Conservation (phyloP, 2,329 filamentous ascomycete species). For the Hymenoscyphus salicellus region DNA sequence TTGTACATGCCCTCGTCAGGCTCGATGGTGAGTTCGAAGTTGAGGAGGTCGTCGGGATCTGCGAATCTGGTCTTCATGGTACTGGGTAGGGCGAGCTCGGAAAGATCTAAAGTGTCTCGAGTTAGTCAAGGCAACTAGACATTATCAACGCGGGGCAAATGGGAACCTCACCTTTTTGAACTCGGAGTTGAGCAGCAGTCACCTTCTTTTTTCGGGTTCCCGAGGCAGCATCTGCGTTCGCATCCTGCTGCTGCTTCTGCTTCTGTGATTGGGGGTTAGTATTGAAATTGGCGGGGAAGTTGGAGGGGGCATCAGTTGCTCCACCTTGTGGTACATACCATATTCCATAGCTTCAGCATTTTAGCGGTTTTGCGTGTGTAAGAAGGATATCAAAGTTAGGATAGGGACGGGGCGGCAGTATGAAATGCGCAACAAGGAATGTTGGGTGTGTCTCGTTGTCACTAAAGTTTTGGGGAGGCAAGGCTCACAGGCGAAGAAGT, state of each 20-base stretch:
- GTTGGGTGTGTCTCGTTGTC: not conserved
- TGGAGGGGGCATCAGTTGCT: not conserved
- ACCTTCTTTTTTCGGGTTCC: slow-evolving; percentile 97
- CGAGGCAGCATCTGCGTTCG: slow-evolving; percentile 70
- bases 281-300: slow-evolving; percentile 9
- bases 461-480: not conserved
- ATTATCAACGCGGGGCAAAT: not conserved
- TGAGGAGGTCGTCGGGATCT: slow-evolving; percentile 80
- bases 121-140: not conserved
- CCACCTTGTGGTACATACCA: slow-evolving; percentile 59
- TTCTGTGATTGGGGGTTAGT: slow-evolving; percentile 54
- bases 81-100: slow-evolving; percentile 71
- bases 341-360: slow-evolving; percentile 99
- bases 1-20: slow-evolving; percentile 89
- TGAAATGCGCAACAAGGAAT: not conserved
- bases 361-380: slow-evolving; percentile 41
- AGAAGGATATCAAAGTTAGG: not conserved
- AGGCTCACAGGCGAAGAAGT: slow-evolving; percentile 1
- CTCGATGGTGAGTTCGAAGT: slow-evolving; percentile 77
- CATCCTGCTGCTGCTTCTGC: slow-evolving; percentile 94
- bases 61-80: slow-evolving; percentile 82
- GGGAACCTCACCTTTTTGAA: slow-evolving; percentile 74
- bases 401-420: not conserved
- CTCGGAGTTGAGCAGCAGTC: slow-evolving; percentile 88
- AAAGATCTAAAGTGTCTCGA: slow-evolving; percentile 58